Evolutionary conservation across 495 filamentous ascomycete species (phyloP).

Genomic region (Stereocaulon alpinum): DNA sequence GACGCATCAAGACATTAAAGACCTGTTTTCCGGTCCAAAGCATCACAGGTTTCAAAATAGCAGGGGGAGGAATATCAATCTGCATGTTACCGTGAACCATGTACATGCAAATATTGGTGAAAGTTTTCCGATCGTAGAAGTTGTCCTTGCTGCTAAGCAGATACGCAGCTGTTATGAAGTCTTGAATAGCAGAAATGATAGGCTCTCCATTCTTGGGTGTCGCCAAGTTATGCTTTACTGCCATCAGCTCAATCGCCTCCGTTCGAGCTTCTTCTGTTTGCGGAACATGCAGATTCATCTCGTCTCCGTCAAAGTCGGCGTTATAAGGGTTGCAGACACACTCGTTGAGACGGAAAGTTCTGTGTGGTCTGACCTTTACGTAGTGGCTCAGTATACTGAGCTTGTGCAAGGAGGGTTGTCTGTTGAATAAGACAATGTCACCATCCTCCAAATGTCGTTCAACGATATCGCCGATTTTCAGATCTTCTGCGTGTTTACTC

Average conservation of each 20-base stretch:
- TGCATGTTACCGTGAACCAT: constrained; percentile 79
- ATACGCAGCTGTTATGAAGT: constrained; percentile 95
- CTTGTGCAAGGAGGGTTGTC: constrained; percentile 95
- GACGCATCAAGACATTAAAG: constrained; percentile 90
- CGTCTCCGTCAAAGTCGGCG: constrained; percentile 97
- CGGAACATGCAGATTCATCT: constrained; percentile 98
- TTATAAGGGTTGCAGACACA: constrained; percentile 98
- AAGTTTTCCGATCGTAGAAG: constrained; percentile 78
- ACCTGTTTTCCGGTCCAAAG: constrained; percentile 98
- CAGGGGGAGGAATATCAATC: constrained; percentile 77
- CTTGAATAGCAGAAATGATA: constrained; percentile 95
- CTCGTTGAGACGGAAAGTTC: constrained; percentile 94
- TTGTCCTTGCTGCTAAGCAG: constrained; percentile 84
- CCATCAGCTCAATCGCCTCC: constrained; percentile 94
- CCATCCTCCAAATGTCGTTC: constrained; percentile 92
- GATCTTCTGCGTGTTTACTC: constrained; percentile 52
- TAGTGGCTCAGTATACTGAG: constrained; percentile 93
- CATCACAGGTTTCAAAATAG: constrained; percentile 72
- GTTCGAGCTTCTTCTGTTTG: constrained; percentile 95
- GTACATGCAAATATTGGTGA: constrained; percentile 80
- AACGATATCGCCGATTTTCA: constrained; percentile 77
- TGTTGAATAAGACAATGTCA: constrained; percentile 96
- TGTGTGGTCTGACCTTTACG: constrained; percentile 86
- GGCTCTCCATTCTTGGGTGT: constrained; percentile 97
- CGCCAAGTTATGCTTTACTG: constrained; percentile 89